Percentiles rank a stretch among this genome's conserved stretches.
phyloP scores from a whole-genome alignment of 2,329 filamentous ascomycete genomes.

The Parafenestella ontariensis region DNA sequence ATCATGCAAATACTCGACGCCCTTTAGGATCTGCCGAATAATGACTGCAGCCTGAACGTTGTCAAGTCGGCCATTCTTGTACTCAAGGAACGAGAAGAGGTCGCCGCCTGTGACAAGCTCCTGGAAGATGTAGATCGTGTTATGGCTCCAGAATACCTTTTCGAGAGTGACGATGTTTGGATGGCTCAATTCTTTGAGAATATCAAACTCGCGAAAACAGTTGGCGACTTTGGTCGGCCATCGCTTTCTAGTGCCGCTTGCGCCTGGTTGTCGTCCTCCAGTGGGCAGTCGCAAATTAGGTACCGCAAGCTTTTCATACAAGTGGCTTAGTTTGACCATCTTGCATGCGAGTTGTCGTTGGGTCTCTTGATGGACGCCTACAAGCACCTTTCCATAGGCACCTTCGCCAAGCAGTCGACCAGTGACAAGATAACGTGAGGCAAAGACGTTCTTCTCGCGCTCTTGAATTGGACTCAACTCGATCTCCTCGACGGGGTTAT shows the following conservation, averaged over 20 bases:
- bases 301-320: conserved; percentile 15
- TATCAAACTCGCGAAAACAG: conserved; percentile 53
- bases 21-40: conserved; percentile 62
- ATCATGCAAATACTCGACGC: conserved; percentile 64
- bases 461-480: conserved; percentile 32
- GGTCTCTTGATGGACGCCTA: conserved; percentile 61
- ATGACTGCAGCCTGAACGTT: conserved; percentile 63
- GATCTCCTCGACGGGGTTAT: conserved; percentile 5
- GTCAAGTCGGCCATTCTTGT: conserved; percentile 54
- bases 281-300: conserved; percentile 13
- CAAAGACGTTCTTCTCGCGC: conserved; percentile 54
- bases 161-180: conserved; percentile 67
- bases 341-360: conserved; percentile 73
- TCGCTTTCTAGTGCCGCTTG: conserved; percentile 13
- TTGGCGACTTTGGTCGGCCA: conserved; percentile 35
- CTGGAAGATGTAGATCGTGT: conserved; percentile 66
- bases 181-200: conserved; percentile 62
- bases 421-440: conserved; percentile 57
- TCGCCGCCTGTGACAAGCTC: conserved; percentile 67
- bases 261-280: conserved; percentile 1
- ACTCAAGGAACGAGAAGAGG: conserved; percentile 65
- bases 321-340: conserved; percentile 60
- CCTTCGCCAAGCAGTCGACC: conserved; percentile 62
- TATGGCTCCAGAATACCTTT: conserved; percentile 61
- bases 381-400: conserved; percentile 60